phyloP scores from a whole-genome alignment of 1,284 basidiomycete species.

The Pascua sp. region DNA sequence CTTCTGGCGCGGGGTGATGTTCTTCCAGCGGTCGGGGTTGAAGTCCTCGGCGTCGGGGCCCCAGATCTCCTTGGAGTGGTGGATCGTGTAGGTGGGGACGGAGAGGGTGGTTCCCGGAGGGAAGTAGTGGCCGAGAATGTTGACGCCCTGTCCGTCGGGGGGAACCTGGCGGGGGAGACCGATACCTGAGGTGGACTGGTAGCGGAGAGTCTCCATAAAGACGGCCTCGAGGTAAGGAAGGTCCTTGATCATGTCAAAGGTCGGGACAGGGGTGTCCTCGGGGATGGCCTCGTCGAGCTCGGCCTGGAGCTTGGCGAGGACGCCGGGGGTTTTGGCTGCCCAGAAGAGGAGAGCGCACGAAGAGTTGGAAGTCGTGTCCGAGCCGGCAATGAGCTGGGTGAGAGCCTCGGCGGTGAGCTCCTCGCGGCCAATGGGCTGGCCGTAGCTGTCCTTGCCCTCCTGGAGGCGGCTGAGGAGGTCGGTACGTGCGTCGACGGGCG shows the following conservation, averaged over 20 bases:
- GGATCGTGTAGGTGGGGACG: conserved; percentile 44
- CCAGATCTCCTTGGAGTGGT: conserved; percentile 57
- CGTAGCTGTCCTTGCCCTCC: conserved; percentile 69
- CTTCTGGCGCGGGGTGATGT: conserved; percentile 15
- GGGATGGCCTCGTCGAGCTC: conserved; percentile 76
- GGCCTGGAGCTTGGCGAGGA: conserved; percentile 67
- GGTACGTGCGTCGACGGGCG: conserved; percentile 56
- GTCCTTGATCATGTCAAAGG: conserved; percentile 60
- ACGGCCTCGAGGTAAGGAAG: conserved; percentile 74
- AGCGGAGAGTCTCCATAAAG: conserved; percentile 74
- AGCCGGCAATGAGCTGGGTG: conserved; percentile 77
- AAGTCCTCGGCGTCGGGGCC: conserved; percentile 55
- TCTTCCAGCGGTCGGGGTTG: conserved; percentile 24
- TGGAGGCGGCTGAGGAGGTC: conserved; percentile 79
- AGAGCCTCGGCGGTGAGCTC: conserved; percentile 84
- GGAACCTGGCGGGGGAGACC: conserved; percentile 77
- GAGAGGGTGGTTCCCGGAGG: conserved; percentile 16
- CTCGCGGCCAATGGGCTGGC: conserved; percentile 50
- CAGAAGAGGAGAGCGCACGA: conserved; percentile 82
- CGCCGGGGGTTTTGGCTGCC: conserved; percentile 64
- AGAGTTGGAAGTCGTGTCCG: conserved; percentile 63
- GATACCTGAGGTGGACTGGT: conserved; percentile 69
- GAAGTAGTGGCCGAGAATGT: conserved; percentile 20
- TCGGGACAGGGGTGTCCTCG: conserved; percentile 57
- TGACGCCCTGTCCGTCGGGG: conserved; percentile 16